A percentile compares a stretch with the other conserved stretches of the same genome.
Evolutionary conservation across 805 yeast species (phyloP).

Genomic region (Starmerella bombicola): DNA sequence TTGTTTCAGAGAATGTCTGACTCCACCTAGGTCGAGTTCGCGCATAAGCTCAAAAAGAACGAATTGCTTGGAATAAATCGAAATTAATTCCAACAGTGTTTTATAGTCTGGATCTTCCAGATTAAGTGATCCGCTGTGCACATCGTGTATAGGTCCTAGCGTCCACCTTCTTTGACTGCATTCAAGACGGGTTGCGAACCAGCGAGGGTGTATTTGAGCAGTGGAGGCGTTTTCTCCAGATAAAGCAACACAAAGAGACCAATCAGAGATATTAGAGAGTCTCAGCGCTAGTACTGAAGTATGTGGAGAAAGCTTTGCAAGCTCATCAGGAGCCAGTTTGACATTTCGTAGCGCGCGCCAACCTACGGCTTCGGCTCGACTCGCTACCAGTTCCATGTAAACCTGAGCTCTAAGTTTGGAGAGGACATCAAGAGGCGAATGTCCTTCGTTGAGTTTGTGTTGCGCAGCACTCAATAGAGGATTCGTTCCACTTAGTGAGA

Average conservation of each 20-base stretch:
- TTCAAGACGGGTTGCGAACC: constrained; percentile 21
- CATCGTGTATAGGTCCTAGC: constrained; percentile 17
- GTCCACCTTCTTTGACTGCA: constrained; percentile 21
- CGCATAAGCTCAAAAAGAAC: constrained; percentile 25
- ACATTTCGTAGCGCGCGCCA: constrained; percentile 55
- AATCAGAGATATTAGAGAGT: constrained; percentile 28
- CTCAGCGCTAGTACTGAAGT: constrained; percentile 25
- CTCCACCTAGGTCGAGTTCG: constrained; percentile 23
- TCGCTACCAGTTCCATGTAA: constrained; percentile 39
- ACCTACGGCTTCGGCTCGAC: constrained; percentile 47
- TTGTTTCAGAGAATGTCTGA: constrained; percentile 16
- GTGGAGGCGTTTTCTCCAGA: constrained; percentile 8
- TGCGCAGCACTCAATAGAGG: constrained; percentile 17
- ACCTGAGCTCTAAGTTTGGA: constrained; percentile 39
- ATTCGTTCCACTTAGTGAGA: constrained; percentile 15
- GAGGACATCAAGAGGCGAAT: constrained; percentile 28
- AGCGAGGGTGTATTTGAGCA: constrained; percentile 4
- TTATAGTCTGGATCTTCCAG: constrained; percentile 25
- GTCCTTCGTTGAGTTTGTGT: constrained; percentile 19
- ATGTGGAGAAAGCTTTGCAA: constrained; percentile 26
- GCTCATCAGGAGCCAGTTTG: constrained; percentile 39
- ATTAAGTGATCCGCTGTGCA: constrained; percentile 6
- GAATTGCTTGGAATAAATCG: constrained; percentile 24
- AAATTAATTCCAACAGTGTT: constrained; percentile 22
- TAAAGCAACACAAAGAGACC: constrained; percentile 31